Evolutionary conservation across 2,329 filamentous ascomycete genomes (phyloP).

Genomic region (Pleomassaria siparia): DNA sequence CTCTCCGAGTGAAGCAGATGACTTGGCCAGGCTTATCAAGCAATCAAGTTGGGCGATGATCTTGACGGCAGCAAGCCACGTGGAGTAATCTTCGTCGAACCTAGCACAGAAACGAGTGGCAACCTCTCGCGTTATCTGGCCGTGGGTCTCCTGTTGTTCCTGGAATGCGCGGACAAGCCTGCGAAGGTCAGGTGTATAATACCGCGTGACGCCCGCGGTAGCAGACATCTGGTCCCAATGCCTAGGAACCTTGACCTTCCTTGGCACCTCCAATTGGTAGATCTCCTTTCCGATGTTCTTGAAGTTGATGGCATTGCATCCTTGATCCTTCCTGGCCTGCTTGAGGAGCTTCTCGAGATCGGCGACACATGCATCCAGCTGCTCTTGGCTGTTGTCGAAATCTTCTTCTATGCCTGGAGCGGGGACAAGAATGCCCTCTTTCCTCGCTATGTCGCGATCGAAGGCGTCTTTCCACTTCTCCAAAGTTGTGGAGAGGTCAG

Average conservation of each 20-base stretch:
- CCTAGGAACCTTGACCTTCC: slow-evolving; percentile 83
- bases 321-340: slow-evolving; percentile 70
- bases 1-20: slow-evolving; percentile 78
- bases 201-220: slow-evolving; percentile 85
- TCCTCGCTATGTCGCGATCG: slow-evolving; percentile 75
- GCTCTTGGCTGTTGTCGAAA: slow-evolving; percentile 80
- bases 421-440: slow-evolving; percentile 81
- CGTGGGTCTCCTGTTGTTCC: slow-evolving; percentile 91
- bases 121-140: slow-evolving; percentile 86
- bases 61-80: slow-evolving; percentile 87
- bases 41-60: slow-evolving; percentile 93
- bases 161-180: slow-evolving; percentile 82
- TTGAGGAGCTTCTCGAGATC: slow-evolving; percentile 72
- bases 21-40: slow-evolving; percentile 87
- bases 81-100: slow-evolving; percentile 83
- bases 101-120: slow-evolving; percentile 78
- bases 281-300: slow-evolving; percentile 91
- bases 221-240: slow-evolving; percentile 96
- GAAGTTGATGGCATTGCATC: slow-evolving; percentile 62
- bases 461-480: slow-evolving; percentile 91
- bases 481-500: slow-evolving; percentile 72
- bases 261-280: slow-evolving; percentile 88
- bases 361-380: slow-evolving; percentile 72
- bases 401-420: slow-evolving; percentile 86
- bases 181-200: slow-evolving; percentile 85